phyloP scores from a whole-genome alignment of 306 rosid species.

The Pterocarpus macrocarpus region DNA sequence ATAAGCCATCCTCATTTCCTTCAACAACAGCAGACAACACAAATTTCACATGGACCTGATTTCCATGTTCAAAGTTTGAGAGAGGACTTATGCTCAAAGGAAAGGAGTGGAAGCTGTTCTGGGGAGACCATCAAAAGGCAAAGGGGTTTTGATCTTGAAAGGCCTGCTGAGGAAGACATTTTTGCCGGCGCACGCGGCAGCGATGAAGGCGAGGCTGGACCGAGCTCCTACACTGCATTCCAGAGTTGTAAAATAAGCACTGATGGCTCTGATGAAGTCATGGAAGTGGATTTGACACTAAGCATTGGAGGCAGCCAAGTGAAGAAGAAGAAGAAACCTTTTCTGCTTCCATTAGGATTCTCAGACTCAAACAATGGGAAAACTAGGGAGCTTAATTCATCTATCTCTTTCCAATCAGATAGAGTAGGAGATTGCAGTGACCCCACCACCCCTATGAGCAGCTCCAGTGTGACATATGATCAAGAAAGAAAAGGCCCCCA shows the following conservation, averaged over 20 bases:
- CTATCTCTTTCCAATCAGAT: slow-evolving; percentile 76
- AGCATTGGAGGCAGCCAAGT: slow-evolving; percentile 72
- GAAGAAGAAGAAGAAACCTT: slow-evolving; percentile 59
- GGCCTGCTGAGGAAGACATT: slow-evolving; percentile 69
- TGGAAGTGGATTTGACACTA: slow-evolving; percentile 82
- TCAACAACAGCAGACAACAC: slow-evolving; percentile 49
- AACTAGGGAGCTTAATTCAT: slow-evolving; percentile 56
- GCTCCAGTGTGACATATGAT: slow-evolving; percentile 84
- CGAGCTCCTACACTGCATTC: slow-evolving; percentile 52
- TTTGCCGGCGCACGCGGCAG: slow-evolving; percentile 48
- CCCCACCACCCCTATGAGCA: slow-evolving; percentile 87
- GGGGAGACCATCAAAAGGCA: slow-evolving; percentile 64
- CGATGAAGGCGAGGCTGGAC: slow-evolving; percentile 62
- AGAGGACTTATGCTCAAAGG: slow-evolving; percentile 67
- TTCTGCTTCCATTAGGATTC: slow-evolving; percentile 42
- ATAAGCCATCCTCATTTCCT: slow-evolving; percentile 52
- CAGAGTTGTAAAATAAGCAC: slow-evolving; percentile 51
- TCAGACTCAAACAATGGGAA: slow-evolving; percentile 47
- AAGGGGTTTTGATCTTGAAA: slow-evolving; percentile 81
- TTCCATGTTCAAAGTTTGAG: slow-evolving; percentile 58
- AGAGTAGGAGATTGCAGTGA: slow-evolving; percentile 79
- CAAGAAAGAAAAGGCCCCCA: slow-evolving; percentile 82
- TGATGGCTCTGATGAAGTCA: slow-evolving; percentile 63
- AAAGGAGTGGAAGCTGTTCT: slow-evolving; percentile 84
- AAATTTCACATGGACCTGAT: slow-evolving; percentile 46